Evolutionary conservation across 1,284 basidiomycete species (phyloP).

Genomic region (Calocybe gambosa): DNA sequence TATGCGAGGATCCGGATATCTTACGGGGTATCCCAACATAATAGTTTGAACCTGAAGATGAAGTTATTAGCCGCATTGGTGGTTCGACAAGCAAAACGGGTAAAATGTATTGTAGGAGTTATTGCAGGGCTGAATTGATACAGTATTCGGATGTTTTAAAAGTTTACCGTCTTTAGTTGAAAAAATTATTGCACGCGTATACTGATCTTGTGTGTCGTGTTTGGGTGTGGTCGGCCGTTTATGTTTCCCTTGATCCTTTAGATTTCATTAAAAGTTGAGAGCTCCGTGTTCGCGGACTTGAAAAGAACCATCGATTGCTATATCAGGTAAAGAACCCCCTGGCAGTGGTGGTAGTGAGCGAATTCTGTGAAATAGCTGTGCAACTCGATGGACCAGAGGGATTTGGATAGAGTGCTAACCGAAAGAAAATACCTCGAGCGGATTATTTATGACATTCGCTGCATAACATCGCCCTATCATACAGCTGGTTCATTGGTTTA

Average conservation of each 20-base stretch:
- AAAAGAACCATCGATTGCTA: slow-evolving; percentile 11
- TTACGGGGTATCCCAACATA: neutral
- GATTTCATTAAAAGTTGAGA: neutral
- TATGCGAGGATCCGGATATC: neutral
- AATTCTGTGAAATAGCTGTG: slow-evolving; percentile 2
- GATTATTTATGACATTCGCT: too few species aligned
- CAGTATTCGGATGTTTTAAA: neutral
- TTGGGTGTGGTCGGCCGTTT: neutral
- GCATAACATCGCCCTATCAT: too few species aligned
- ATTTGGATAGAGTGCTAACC: too few species aligned
- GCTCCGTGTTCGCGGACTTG: slow-evolving; percentile 15
- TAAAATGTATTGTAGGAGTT: neutral
- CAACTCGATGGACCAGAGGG: too few species aligned
- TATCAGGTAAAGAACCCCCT: slow-evolving; percentile 1
- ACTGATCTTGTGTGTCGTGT: neutral
- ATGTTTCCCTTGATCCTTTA: neutral
- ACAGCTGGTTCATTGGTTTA: too few species aligned
- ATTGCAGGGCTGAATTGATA: neutral
- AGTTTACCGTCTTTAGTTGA: neutral
- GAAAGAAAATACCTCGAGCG: too few species aligned
- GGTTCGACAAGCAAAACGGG: neutral
- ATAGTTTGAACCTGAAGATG: neutral
- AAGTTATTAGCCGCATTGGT: neutral
- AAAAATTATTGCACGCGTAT: neutral
- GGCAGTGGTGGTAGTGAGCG: neutral